phyloP scores from a whole-genome alignment of 2,329 filamentous ascomycete genomes.

The Pyrenophora graminea region DNA sequence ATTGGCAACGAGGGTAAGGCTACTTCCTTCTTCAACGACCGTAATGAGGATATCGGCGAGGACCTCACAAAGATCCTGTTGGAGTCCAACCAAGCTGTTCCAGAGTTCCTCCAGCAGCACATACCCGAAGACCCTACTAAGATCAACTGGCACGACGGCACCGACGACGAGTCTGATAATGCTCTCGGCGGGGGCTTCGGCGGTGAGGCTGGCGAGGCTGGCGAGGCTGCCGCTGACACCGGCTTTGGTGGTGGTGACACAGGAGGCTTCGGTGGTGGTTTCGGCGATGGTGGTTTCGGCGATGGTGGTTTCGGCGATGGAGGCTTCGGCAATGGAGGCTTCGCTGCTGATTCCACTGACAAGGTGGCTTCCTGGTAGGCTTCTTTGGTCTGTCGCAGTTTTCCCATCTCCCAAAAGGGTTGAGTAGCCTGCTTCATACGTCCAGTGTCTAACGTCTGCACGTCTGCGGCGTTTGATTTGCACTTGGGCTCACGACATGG shows the following conservation, averaged over 20 bases:
- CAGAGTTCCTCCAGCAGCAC: constrained; percentile 75
- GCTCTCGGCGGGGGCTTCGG: constrained; percentile 22
- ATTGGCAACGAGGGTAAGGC: constrained; percentile 87
- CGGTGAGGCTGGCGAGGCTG: constrained; percentile 15
- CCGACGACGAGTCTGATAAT: constrained; percentile 43
- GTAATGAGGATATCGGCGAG: constrained; percentile 72
- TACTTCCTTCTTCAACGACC: constrained; percentile 84
- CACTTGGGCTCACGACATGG: neutral
- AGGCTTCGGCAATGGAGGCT: constrained; percentile 12
- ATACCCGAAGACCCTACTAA: constrained; percentile 61
- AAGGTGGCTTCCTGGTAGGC: constrained; percentile 38
- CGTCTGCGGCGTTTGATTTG: neutral
- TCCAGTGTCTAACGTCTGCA: neutral
- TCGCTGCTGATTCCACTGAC: constrained; percentile 22
- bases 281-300: constrained; percentile 1
- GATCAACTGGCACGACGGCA: constrained; percentile 60
- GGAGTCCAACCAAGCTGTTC: constrained; percentile 77
- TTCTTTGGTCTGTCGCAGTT: neutral
- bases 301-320: constrained; percentile 3
- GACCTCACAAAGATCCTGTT: constrained; percentile 80
- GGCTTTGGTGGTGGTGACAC: constrained; percentile 13
- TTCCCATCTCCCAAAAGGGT: neutral
- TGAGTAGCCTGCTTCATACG: neutral
- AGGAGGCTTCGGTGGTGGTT: constrained; percentile 8
- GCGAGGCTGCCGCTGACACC: constrained; percentile 6